Evolutionary conservation across 805 yeast genomes (phyloP).

Genomic region (Yarrowia sp.): DNA sequence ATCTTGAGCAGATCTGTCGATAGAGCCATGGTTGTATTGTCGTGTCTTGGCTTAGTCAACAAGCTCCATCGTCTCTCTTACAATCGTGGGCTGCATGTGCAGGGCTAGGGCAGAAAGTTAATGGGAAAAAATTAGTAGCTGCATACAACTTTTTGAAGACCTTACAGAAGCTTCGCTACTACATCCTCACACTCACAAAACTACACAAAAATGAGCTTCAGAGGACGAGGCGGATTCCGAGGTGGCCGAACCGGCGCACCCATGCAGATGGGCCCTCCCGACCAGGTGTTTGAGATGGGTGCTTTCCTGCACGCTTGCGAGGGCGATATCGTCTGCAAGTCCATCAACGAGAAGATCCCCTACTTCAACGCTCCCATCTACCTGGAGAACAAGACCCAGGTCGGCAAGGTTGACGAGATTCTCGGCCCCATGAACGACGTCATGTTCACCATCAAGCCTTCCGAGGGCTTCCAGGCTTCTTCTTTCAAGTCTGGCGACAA

Average conservation of each 20-base stretch:
- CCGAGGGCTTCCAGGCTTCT: constrained; percentile 93
- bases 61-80: background rate
- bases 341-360: constrained; percentile 92
- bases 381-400: constrained; percentile 91
- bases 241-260: constrained; percentile 77
- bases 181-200: constrained; percentile 10
- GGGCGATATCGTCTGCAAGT: constrained; percentile 96
- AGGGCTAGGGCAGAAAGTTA: constrained; percentile 35
- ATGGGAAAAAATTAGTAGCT: constrained; percentile 33
- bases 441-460: constrained; percentile 94
- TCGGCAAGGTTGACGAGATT: constrained; percentile 98
- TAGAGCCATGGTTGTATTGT: constrained; percentile 1
- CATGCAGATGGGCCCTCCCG: constrained; percentile 94
- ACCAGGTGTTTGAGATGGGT: constrained; percentile 94
- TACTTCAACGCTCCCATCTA: constrained; percentile 98
- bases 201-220: constrained; percentile 57
- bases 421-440: constrained; percentile 98
- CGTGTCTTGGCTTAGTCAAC: constrained; percentile 8
- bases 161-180: constrained; percentile 28
- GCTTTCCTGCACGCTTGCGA: constrained; percentile 90
- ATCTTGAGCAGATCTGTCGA: constrained; percentile 30
- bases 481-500: constrained; percentile 96
- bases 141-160: constrained; percentile 2
- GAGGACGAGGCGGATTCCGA: constrained; percentile 70
- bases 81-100: background rate